Base-by-base conservation (phyloP, 2,329 filamentous ascomycete species). In the Davidsoniella virescens region DNA sequence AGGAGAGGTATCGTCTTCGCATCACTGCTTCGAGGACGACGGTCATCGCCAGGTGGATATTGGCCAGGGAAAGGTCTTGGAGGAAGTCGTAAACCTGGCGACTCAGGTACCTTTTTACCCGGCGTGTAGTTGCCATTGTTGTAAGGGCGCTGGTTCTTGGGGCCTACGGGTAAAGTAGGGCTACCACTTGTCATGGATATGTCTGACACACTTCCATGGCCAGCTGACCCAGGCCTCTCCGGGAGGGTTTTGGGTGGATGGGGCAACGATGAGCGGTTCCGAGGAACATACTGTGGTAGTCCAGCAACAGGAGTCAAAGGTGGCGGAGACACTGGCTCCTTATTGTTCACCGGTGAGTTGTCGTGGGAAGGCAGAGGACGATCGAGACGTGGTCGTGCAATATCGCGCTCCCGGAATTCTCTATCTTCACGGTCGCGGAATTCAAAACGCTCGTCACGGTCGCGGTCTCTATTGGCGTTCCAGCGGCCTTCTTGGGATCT, bases 401-500 rank as follows among this genome's bases (percentile, higher is more conserved):
- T 57, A 29, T 72, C 70, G 38, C 66, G 64, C n/a, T 70, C 67
- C 38, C 62, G 61, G 14, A 62, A 61, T 40, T 75, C 71, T 4
- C 71, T 64, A 29, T 72, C 68, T 54, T 73, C 62, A 54, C 64
- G 64, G 10, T 54, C 38, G 41, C 69, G 67, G 18, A 59, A 55
- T 39, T 69, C 68, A 46, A 66, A 68, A 52, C 68, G 59, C 49
- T 70, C 69, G 40, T 62, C 62, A 26, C 76, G 73, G 38, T 74
- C 72, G 9, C 76, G 73, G 54, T 77, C 73, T 46, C 73, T 67
- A 5, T 77, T 68, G 18, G 61, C 69, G 17, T 61, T 66, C 70
- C 73, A 76, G 33, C 74, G 73, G 51, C 78, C 75, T 58, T 80
- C 77, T 58, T 80, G 75, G 55, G 80, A 82, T 55, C 80, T 73